Evolutionary conservation across 2,329 filamentous ascomycete species (phyloP), one percentile per base, ranked within the genome.

Genomic region (Cercospora zeae-maydis): DNA sequence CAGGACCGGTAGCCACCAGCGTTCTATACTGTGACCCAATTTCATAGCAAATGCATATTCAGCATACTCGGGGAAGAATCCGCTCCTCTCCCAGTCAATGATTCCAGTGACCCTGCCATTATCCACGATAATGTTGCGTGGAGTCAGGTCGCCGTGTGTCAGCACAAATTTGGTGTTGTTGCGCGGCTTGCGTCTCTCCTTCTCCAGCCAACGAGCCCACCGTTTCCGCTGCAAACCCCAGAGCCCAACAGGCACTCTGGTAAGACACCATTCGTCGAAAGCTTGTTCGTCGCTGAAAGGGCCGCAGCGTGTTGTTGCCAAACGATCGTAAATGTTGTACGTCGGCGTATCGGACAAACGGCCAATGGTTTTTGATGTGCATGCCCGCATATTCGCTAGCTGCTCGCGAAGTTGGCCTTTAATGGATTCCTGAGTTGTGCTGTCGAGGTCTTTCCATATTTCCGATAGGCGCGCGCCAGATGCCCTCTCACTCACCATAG

Each of bases 71-170:
- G 69, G 69, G 21, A 66, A 69, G 60, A 64, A 70, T 10, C 69
- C 67, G 47, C 63, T 45, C 6, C 42, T 62, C 58, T 71, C 68
- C 68, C 69, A 71, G 57, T 71, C 69, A 11, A 71, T 16, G 11
- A 70, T 56, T 10, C 53, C 67, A 21, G 57, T 30, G n/a, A 69
- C 58, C 1, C 42, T 36, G 27, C 59, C 63, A 13, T 56, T 58
- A 14, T 62, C 49, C 19, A 68, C 62, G 9, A 71, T 64, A 45
- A 71, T 68, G 37, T 71, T 70, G 0, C 61, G 39, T 4, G 60
- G 61, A 5, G 59, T 60, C 21, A 71, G 52, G 39, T 71, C 69
- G 13, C 61, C 63, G 47, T 70, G 69, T 1, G 67, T 70, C 49
- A 70, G 64, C 8, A 62, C 53, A 16, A 69, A 64, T 7, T 33